phyloP scores from a whole-genome alignment of 805 yeast species.

The Metschnikowia henanensis region DNA sequence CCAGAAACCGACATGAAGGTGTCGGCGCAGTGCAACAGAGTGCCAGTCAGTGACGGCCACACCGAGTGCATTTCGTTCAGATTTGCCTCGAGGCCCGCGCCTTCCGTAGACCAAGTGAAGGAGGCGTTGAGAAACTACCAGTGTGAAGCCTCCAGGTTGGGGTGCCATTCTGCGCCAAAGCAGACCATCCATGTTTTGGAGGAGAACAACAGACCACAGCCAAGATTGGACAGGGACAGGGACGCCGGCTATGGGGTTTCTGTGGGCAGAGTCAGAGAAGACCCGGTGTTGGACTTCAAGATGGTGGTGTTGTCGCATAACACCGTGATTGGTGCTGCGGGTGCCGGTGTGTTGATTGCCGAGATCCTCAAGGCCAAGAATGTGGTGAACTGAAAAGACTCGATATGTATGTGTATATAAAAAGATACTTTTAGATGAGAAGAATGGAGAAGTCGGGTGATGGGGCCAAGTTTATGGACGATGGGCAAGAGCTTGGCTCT shows the following conservation, averaged over 20 bases:
- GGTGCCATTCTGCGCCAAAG: slow-evolving; percentile 91
- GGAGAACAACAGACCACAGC: slow-evolving; percentile 94
- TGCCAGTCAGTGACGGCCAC: slow-evolving; percentile 97
- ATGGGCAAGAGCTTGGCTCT: too few species aligned
- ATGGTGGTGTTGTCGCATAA: slow-evolving; percentile 98
- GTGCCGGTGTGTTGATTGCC: slow-evolving; percentile 95
- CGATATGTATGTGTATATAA: not conserved
- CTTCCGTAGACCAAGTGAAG: slow-evolving; percentile 80
- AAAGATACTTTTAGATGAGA: not conserved
- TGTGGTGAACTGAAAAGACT: slow-evolving; percentile 55
- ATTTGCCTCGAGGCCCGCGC: slow-evolving; percentile 81
- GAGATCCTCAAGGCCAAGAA: slow-evolving; percentile 81
- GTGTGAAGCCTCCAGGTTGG: slow-evolving; percentile 78
- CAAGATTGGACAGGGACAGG: slow-evolving; percentile 94
- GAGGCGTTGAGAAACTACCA: slow-evolving; percentile 65
- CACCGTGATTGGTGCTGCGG: slow-evolving; percentile 98
- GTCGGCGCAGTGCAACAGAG: slow-evolving; percentile 96
- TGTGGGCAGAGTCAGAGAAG: slow-evolving; percentile 93
- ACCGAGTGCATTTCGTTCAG: slow-evolving; percentile 90
- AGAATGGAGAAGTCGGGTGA: not conserved
- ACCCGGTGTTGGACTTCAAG: slow-evolving; percentile 89
- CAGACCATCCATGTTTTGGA: slow-evolving; percentile 91
- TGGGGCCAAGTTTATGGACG: not conserved
- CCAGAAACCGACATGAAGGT: slow-evolving; percentile 75
- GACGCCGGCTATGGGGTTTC: slow-evolving; percentile 93